Conservation (phyloP, 345 rosid genomes). For the Trapa incisa region DNA sequence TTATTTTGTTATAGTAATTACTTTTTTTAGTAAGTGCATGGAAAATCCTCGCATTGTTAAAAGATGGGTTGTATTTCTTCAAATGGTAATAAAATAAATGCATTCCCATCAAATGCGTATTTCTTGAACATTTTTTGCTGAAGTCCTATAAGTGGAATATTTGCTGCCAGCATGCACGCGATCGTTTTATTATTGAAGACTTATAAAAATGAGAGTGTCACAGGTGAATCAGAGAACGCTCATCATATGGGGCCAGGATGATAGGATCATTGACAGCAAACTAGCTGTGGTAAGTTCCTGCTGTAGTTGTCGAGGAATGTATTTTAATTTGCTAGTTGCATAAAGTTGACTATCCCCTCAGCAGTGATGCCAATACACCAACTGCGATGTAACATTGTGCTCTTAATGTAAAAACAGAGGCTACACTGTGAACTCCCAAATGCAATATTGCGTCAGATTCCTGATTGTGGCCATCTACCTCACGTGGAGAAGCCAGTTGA, state of each 20-base stretch:
- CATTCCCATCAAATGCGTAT: background rate
- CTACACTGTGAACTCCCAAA: slow-evolving; percentile 53
- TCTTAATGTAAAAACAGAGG: slow-evolving; percentile 32
- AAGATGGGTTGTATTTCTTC: background rate
- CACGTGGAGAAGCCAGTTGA: slow-evolving; percentile 66
- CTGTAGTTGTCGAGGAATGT: too few species aligned
- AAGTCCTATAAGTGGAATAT: background rate
- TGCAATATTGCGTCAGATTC: slow-evolving; percentile 51
- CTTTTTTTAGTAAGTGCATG: background rate
- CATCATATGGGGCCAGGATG: slow-evolving; percentile 88
- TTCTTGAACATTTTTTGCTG: background rate
- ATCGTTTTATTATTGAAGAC: background rate
- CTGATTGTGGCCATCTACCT: slow-evolving; percentile 83
- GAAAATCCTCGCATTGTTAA: background rate
- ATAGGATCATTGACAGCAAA: slow-evolving; percentile 61
- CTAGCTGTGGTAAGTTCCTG: slow-evolving; percentile 52
- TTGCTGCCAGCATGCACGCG: background rate
- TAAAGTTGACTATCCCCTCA: background rate
- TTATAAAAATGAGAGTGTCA: background rate
- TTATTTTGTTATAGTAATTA: background rate
- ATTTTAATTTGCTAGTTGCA: background rate
- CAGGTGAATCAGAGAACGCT: slow-evolving; percentile 73
- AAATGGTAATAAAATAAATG: background rate
- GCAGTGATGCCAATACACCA: background rate
- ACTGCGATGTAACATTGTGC: background rate